Conservation (phyloP, 1,284 basidiomycete species). For the Cutaneotrichosporon mucoides region DNA sequence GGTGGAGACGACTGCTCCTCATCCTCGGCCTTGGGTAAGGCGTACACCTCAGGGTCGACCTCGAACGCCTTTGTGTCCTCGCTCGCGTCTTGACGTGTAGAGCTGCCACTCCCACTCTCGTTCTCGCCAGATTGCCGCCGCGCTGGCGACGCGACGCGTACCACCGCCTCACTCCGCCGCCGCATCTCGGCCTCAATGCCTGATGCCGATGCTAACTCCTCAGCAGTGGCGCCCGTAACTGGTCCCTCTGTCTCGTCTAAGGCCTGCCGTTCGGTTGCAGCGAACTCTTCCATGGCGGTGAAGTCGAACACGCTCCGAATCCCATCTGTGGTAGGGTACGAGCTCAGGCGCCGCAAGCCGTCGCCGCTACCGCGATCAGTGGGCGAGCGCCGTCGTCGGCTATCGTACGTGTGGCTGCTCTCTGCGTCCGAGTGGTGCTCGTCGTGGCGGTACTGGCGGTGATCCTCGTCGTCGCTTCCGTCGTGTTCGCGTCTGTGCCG, state of each 20-base stretch:
- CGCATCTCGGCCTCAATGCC: neutral
- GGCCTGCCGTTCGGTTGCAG: constrained; percentile 61
- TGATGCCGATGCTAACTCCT: constrained; percentile 4
- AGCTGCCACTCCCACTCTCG: constrained; percentile 12
- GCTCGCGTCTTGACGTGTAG: constrained; percentile 9
- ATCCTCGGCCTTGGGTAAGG: constrained; percentile 28
- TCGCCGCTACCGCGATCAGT: neutral
- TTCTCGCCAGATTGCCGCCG: neutral
- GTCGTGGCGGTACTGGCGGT: constrained; percentile 11
- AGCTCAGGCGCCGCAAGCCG: neutral
- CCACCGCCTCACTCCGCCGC: constrained; percentile 2
- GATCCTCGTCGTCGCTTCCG: constrained; percentile 10
- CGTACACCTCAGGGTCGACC: constrained; percentile 13
- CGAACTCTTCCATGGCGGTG: constrained; percentile 72
- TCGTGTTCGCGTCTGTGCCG: constrained; percentile 19
- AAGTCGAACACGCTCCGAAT: constrained; percentile 64
- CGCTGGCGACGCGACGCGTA: neutral
- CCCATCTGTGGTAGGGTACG: neutral
- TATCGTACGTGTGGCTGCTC: constrained; percentile 10
- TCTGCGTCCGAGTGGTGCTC: constrained; percentile 16
- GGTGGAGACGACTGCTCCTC: constrained; percentile 5
- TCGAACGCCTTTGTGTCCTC: constrained; percentile 20
- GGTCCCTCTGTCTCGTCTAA: constrained; percentile 44
- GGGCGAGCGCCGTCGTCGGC: neutral
- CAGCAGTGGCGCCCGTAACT: neutral